Conservation (phyloP, 148 eudicot species). For the Oxyria digyna region DNA sequence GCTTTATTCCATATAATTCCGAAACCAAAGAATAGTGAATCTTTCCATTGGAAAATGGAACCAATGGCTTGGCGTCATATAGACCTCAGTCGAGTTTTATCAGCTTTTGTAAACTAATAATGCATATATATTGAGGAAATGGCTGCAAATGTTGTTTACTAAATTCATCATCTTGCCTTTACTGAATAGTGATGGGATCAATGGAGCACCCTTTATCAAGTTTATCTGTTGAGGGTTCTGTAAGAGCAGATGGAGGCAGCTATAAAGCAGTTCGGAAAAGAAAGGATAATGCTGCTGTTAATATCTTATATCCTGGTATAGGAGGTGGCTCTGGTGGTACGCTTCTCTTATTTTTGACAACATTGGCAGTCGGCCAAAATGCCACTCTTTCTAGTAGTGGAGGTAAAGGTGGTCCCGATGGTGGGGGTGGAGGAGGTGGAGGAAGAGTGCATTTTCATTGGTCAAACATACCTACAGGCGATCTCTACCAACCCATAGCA, state of each 20-base stretch:
- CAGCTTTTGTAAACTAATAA: not conserved
- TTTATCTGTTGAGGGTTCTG: slow-evolving; percentile 61
- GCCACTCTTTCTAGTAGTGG: slow-evolving; percentile 69
- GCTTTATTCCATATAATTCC: too few relatives aligned
- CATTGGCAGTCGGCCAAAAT: slow-evolving; percentile 35
- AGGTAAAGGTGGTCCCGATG: slow-evolving; percentile 67
- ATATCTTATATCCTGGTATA: slow-evolving; percentile 26
- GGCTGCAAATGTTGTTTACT: slow-evolving; percentile 5
- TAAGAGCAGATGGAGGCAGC: slow-evolving; percentile 73
- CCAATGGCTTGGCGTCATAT: too few relatives aligned
- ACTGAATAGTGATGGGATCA: slow-evolving; percentile 71
- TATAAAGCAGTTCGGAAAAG: slow-evolving; percentile 21
- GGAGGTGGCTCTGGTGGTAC: slow-evolving; percentile 99
- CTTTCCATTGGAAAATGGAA: too few relatives aligned
- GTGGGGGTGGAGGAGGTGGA: slow-evolving; percentile 93
- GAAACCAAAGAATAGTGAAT: too few relatives aligned
- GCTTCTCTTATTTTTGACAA: slow-evolving; percentile 53
- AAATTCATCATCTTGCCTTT: not conserved
- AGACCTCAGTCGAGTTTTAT: not conserved
- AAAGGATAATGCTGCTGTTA: slow-evolving; percentile 9
- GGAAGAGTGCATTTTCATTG: slow-evolving; percentile 96
- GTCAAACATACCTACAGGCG: slow-evolving; percentile 87
- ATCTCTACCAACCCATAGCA: slow-evolving; percentile 82
- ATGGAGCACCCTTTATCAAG: slow-evolving; percentile 64
- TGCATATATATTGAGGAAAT: not conserved